phyloP scores from a whole-genome alignment of 768 basidiomycete species.

The Leccinellum albellum region DNA sequence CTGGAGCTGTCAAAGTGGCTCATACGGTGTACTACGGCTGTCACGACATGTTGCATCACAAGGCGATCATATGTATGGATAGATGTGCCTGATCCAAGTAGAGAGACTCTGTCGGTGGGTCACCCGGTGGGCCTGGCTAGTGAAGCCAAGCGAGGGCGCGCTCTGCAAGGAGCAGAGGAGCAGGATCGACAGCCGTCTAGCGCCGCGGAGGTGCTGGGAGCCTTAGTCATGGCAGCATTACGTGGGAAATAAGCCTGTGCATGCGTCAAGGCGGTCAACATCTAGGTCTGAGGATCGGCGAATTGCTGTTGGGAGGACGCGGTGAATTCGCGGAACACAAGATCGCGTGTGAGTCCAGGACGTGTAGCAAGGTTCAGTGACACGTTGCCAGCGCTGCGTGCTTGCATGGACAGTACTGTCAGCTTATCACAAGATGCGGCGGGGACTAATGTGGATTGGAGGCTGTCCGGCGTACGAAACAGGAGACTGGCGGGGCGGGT shows the following conservation, averaged over 20 bases:
- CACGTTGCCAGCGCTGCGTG: not conserved
- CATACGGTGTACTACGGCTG: not conserved
- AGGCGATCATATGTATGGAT: not conserved
- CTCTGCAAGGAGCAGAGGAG: too few species aligned
- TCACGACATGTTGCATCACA: not conserved
- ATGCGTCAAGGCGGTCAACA: not conserved
- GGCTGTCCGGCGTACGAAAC: not conserved
- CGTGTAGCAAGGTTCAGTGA: not conserved
- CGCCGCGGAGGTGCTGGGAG: constrained; percentile 9
- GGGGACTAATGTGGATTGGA: not conserved
- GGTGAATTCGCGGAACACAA: constrained; percentile 7
- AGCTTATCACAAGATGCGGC: not conserved
- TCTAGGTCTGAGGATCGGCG: not conserved
- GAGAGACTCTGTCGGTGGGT: not conserved
- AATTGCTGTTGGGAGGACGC: not conserved
- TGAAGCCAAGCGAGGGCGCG: not conserved
- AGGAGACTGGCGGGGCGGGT: not conserved
- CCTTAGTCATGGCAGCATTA: too few species aligned
- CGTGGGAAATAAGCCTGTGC: constrained; percentile 1
- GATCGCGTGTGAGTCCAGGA: not conserved
- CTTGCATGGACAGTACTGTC: too few species aligned
- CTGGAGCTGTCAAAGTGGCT: not conserved
- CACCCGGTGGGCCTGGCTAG: too few species aligned
- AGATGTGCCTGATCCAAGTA: not conserved
- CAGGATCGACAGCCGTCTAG: not conserved